A percentile compares a stretch with the other conserved stretches of the same genome.
Conservation (phyloP, 2,329 filamentous ascomycete genomes). For the Achaetomium macrosporum region DNA sequence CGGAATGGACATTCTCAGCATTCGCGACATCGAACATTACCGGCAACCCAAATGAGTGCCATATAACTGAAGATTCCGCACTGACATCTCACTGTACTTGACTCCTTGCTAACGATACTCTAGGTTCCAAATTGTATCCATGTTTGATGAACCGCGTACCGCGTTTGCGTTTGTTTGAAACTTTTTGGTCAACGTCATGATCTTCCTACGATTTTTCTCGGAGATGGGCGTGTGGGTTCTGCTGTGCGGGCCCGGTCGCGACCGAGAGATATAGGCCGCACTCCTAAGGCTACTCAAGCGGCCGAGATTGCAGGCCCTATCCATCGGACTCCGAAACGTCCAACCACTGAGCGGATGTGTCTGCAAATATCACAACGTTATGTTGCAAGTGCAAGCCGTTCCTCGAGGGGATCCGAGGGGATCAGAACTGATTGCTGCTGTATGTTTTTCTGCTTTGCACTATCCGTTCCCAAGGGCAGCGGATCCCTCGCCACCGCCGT, state of each 20-base stretch:
- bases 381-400: slow-evolving; percentile 1
- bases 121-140: slow-evolving; percentile 5
- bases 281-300: slow-evolving; percentile 14
- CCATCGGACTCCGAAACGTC: slow-evolving; percentile 4
- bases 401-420: not conserved
- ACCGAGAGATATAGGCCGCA: slow-evolving; percentile 12
- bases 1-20: slow-evolving; percentile 5
- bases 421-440: not conserved
- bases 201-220: not conserved
- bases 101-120: slow-evolving; percentile 9
- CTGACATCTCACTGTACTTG: not conserved
- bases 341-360: not conserved
- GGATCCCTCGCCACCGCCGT: not conserved
- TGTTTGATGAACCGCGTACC: not conserved
- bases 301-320: slow-evolving; percentile 5
- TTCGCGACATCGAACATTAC: not conserved
- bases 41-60: not conserved
- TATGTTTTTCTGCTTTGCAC: not conserved
- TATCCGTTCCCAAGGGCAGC: not conserved
- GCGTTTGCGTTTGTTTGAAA: not conserved
- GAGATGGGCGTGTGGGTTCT: slow-evolving; percentile 5
- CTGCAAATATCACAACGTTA: slow-evolving; percentile 1
- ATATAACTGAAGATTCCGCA: slow-evolving; percentile 1
- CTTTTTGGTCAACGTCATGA: slow-evolving; percentile 2
- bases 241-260: slow-evolving; percentile 12